Base-by-base conservation (phyloP, 1,139 yeast species). In the Saccharomycopsis phalli region DNA sequence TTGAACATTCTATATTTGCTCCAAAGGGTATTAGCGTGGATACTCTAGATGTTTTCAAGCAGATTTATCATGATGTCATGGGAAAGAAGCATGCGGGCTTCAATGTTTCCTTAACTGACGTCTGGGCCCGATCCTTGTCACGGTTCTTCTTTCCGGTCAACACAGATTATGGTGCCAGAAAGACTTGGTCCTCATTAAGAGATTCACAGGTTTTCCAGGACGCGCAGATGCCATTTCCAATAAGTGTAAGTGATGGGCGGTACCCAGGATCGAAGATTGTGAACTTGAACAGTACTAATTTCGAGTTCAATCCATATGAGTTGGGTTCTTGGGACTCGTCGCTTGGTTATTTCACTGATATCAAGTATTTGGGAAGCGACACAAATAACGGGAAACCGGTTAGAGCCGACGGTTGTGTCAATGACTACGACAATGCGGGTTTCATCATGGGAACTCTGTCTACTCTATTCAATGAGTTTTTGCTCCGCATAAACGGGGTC, bases 251-350 rank as follows among this genome's bases (percentile, higher is more conserved):
- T 2, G 78, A 78, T 54, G 91, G 88, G 44, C 75, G 95, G 63
- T 68, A 76, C 18, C 94, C 94, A 10, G 78, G 75, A 29, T 60
- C 78, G 5, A 45, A 50, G 6, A 66, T 79, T 42, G 62, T 80
- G 42, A 68, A 74, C 51, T 62, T 66, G 13, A 86, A 81, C 56
- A 76, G 91, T 7, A 80, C 94, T 1, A 69, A 81, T 16, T 76
- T 82, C 48, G 95, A 87, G 59, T 66, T 83, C 53, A 81, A 73
- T 48, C 87, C 95, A 1, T 83, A 63, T 52, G 95, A 87, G 61
- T 56, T 84, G 58, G 95, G 95, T 4, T 78, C 93, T 22, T 86
- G 93, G 93, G 95, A 86, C 56, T 81, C 86, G 29, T 68, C 83
- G 0, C 59, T 86, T 37, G 68, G 71, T 47, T 69, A 79, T 18